Conservation (phyloP, 2,329 filamentous ascomycete genomes). For the Arthrobotrys sinensis region DNA sequence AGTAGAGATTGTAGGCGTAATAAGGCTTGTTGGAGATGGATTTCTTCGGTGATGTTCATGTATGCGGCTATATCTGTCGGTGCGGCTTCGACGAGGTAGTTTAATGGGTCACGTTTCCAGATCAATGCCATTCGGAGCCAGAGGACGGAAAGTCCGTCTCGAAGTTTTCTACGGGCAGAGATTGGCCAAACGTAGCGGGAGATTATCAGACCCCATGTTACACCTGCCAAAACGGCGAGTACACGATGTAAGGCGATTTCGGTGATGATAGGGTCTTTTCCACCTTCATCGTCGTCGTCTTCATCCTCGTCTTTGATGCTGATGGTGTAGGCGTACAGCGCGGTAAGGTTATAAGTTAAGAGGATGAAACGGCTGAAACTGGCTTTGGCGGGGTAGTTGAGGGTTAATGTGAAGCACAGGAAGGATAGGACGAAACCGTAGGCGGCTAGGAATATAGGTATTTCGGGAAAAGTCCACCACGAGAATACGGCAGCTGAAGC, state of each 20-base stretch:
- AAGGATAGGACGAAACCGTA: slow-evolving; percentile 86
- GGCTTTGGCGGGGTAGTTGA: slow-evolving; percentile 78
- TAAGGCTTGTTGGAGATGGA: slow-evolving; percentile 78
- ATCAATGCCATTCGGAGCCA: slow-evolving; percentile 96
- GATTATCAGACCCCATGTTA: slow-evolving; percentile 91
- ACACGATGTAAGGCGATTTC: slow-evolving; percentile 88
- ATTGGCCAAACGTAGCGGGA: slow-evolving; percentile 95
- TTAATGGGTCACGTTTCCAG: slow-evolving; percentile 93
- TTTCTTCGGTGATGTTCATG: slow-evolving; percentile 89
- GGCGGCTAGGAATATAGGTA: slow-evolving; percentile 81
- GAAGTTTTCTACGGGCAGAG: slow-evolving; percentile 87
- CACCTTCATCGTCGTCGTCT: slow-evolving; percentile 88
- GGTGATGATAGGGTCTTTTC: slow-evolving; percentile 84
- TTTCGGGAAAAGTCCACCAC: slow-evolving; percentile 83
- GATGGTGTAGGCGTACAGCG: slow-evolving; percentile 92
- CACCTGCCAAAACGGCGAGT: slow-evolving; percentile 86
- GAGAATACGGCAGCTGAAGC: slow-evolving; percentile 81
- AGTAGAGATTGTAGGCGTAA: slow-evolving; percentile 69
- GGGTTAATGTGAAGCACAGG: slow-evolving; percentile 89
- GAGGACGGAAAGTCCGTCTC: slow-evolving; percentile 88
- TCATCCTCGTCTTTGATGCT: slow-evolving; percentile 84
- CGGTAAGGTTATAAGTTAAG: slow-evolving; percentile 94
- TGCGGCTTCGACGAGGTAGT: slow-evolving; percentile 74
- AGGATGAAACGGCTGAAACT: slow-evolving; percentile 89
- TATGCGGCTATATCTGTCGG: slow-evolving; percentile 72